Evolutionary conservation across 1,284 basidiomycete species (phyloP), one percentile per base, ranked within the genome.

Genomic region (Austropuccinia psidii): DNA sequence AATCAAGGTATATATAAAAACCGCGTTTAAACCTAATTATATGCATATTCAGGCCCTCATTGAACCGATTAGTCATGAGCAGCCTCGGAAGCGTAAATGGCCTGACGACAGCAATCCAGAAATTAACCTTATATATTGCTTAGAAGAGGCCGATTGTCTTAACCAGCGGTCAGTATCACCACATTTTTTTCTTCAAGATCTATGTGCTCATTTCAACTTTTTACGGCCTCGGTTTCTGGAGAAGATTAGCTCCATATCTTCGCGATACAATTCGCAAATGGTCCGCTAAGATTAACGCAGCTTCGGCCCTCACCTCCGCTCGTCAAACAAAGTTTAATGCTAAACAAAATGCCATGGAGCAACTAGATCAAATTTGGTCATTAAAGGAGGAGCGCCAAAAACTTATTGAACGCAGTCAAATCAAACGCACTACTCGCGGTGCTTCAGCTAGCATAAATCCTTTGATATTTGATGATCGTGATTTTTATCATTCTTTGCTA

Each of bases 281-380:
- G 93, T 93, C 90, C 7, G 85, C 88, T 41, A 97, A 96, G 82
- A 90, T 96, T 57, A 90, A 93, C 78, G 90, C 92, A 0, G 92
- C 94, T 5, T 87, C 91, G 0, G 87, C 89, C 7, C 83, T 96
- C 57, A 82, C 90, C 17, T 87, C 87, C 50, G 86, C 87, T 9
- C 88, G 86, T 57, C 45, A 43, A 9, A 15, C 27, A 11, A 11
- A 11, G 9, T 37, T 4, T 3, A 24, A 41, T 4, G 24, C 58
- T 3, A 61, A 61, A 41, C 37, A 67, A 88, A 86, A 81, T 86
- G 84, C 74, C 85, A 88, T n/a, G 84, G 87, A 76, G 83, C 90
- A 68, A 85, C 92, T 52, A 88, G 90, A 76, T 89, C 91, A 75
- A 84, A 85, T 3, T 82, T 91, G 35, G 78, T 80, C 2, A 86